phyloP scores from a whole-genome alignment of 495 filamentous ascomycete species.

The Lineolata rhizophorae region DNA sequence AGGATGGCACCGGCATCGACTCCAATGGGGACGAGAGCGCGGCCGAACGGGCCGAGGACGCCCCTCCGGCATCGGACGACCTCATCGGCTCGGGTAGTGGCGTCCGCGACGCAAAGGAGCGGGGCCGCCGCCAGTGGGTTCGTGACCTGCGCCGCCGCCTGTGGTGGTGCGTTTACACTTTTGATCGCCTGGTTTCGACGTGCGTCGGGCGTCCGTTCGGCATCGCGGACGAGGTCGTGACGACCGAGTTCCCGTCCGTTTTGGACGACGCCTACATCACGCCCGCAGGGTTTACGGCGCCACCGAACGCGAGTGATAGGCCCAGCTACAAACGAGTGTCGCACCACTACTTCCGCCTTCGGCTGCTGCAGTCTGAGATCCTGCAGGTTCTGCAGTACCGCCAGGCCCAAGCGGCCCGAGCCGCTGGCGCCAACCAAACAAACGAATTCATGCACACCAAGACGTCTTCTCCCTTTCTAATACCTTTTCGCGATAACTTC shows the following conservation, averaged over 20 bases:
- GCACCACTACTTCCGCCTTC: slow-evolving; percentile 76
- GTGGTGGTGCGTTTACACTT: slow-evolving; percentile 94
- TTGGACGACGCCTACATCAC: slow-evolving; percentile 81
- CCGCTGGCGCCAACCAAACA: slow-evolving; percentile 29
- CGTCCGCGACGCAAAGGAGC: slow-evolving; percentile 36
- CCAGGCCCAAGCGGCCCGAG: slow-evolving; percentile 43
- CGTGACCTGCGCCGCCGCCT: slow-evolving; percentile 70
- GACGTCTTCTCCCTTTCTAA: slow-evolving; percentile 66
- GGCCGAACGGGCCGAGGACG: not conserved
- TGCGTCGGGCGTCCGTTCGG: slow-evolving; percentile 89
- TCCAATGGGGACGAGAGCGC: slow-evolving; percentile 9
- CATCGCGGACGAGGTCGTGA: slow-evolving; percentile 82
- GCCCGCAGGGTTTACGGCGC: slow-evolving; percentile 42
- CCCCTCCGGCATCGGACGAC: not conserved
- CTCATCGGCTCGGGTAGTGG: not conserved
- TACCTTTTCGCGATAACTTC: slow-evolving; percentile 55
- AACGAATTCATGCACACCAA: slow-evolving; percentile 59
- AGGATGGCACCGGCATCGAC: slow-evolving; percentile 60
- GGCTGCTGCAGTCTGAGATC: slow-evolving; percentile 89
- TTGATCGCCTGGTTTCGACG: slow-evolving; percentile 76
- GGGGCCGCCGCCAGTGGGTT: slow-evolving; percentile 63
- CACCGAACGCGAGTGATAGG: slow-evolving; percentile 19
- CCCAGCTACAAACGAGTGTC: slow-evolving; percentile 77
- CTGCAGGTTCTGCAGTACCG: slow-evolving; percentile 83
- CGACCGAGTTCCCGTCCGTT: slow-evolving; percentile 72